A percentile compares a stretch with the other conserved stretches of the same genome.
phyloP scores from a whole-genome alignment of 192 early-diverging fungal genomes.

The Umbelopsis sp. region DNA sequence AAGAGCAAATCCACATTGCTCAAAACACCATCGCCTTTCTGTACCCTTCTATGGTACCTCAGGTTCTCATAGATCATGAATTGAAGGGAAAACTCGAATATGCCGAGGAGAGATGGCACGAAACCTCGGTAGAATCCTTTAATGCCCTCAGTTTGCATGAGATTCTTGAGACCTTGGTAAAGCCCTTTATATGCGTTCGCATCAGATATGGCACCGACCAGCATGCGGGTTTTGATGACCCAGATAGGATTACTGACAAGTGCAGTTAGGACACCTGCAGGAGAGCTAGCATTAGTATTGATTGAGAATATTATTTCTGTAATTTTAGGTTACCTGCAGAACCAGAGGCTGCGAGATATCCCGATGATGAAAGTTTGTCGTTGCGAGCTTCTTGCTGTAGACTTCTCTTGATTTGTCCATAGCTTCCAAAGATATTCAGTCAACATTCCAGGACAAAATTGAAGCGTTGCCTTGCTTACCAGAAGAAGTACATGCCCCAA shows the following conservation, averaged over 20 bases:
- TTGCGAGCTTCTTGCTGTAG: conserved; percentile 47
- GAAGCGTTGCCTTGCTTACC: too few relatives aligned
- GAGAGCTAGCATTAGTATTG: conserved; percentile 22
- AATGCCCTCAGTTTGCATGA: conserved; percentile 73
- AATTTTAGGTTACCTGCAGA: conserved; percentile 49
- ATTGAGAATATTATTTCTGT: not conserved
- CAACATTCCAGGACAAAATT: too few relatives aligned
- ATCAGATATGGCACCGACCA: too few relatives aligned
- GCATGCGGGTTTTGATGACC: conserved; percentile 75
- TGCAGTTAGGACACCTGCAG: conserved; percentile 57
- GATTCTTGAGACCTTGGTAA: conserved; percentile 61
- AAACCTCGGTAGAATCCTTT: conserved; percentile 88
- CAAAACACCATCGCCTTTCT: too few relatives aligned
- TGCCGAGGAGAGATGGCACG: conserved; percentile 45
- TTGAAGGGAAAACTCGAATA: too few relatives aligned
- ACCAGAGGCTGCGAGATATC: conserved; percentile 76
- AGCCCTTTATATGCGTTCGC: too few relatives aligned
- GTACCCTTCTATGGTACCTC: too few relatives aligned
- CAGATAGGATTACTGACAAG: conserved; percentile 70
- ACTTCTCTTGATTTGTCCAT: conserved; percentile 55
- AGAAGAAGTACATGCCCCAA: too few relatives aligned
- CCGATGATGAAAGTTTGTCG: conserved; percentile 58
- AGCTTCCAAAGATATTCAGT: conserved; percentile 24
- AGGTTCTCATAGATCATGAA: too few relatives aligned
- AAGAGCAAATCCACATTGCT: too few relatives aligned